Percentiles rank a stretch among this genome's conserved stretches.
Conservation (phyloP, 345 rosid genomes). For the Salix caprea region DNA sequence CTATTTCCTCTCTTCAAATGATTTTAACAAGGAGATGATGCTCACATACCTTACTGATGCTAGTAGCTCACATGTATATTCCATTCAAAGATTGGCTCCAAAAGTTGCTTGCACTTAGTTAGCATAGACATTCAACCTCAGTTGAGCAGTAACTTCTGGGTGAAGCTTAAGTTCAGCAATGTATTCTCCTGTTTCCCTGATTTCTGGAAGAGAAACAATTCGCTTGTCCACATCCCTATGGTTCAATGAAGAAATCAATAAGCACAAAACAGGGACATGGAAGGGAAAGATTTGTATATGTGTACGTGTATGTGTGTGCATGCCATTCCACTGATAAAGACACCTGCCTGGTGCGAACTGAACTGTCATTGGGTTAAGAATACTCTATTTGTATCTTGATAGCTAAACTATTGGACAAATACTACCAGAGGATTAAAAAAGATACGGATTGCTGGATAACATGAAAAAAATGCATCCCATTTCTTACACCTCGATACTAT, state of each 20-base stretch:
- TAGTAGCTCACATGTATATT: not conserved
- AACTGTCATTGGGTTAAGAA: not conserved
- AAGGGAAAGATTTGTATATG: not conserved
- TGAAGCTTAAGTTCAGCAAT: slow-evolving; percentile 90
- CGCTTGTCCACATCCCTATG: slow-evolving; percentile 86
- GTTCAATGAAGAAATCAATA: not conserved
- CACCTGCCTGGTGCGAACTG: not conserved
- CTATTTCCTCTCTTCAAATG: not conserved
- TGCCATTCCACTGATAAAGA: not conserved
- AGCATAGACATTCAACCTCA: slow-evolving; percentile 71
- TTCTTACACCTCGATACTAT: not conserved
- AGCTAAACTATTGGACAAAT: not conserved
- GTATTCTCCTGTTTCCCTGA: slow-evolving; percentile 89
- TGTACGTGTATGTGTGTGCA: not conserved
- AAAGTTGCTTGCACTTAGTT: slow-evolving; percentile 40
- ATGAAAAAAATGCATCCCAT: not conserved
- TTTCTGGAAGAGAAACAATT: slow-evolving; percentile 71
- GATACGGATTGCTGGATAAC: not conserved
- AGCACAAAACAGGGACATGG: not conserved
- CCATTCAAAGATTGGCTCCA: slow-evolving; percentile 4
- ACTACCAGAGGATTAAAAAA: not conserved
- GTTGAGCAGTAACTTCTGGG: slow-evolving; percentile 81
- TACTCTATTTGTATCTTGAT: not conserved
- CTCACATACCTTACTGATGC: slow-evolving; percentile 26
- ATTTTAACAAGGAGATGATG: not conserved